Conservation (phyloP, 345 rosid species). For the Acer campestre region DNA sequence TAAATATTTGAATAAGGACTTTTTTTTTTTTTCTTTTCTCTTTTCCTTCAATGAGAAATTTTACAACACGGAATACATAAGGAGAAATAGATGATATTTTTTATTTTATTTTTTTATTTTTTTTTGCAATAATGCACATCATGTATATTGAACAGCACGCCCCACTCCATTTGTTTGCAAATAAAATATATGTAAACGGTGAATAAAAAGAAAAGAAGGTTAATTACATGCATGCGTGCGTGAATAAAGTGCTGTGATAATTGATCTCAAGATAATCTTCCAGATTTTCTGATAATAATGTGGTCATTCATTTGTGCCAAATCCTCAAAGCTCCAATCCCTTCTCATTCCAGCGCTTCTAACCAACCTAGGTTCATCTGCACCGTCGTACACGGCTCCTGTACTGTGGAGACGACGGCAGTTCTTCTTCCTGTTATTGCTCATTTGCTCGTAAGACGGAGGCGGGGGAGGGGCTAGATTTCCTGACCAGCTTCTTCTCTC, state of each 20-base stretch:
- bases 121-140: background rate
- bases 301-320: constrained; percentile 31
- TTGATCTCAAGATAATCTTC: background rate
- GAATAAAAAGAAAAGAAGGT: background rate
- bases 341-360: constrained; percentile 83
- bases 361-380: constrained; percentile 59
- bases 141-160: background rate
- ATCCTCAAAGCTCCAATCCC: constrained; percentile 98
- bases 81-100: background rate
- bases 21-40: background rate
- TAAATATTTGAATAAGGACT: no score
- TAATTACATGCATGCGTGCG: background rate
- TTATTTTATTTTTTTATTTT: no score
- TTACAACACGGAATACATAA: background rate
- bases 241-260: no score
- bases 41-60: background rate
- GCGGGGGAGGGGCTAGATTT: constrained; percentile 26
- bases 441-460: constrained; percentile 27
- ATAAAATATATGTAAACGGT: background rate
- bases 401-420: constrained; percentile 42
- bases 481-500: constrained; percentile 58
- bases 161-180: background rate
- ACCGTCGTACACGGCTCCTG: constrained; percentile 26
- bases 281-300: background rate
- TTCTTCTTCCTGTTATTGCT: constrained; percentile 39